These are phyloP conservation scores for Diaporthe humulicola DNA, from an alignment of 2,329 filamentous ascomycete species.

Conservation along the genomic window DNA sequence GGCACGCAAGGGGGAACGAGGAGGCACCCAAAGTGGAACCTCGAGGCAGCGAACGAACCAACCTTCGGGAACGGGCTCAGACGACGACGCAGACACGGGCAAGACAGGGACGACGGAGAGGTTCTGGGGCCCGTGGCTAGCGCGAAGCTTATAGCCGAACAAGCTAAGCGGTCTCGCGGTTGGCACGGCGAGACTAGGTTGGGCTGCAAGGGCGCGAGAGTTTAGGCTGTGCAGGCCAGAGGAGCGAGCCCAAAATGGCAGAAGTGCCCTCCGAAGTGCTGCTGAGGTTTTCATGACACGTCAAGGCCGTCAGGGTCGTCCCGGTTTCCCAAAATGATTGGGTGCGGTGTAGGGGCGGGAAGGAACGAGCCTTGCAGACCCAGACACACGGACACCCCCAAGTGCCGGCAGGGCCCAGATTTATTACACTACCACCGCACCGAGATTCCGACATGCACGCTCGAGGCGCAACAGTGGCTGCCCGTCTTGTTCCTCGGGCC, in stretches of 20 bases:
- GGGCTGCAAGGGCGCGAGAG: slow-evolving; percentile 11
- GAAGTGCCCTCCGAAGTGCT: not conserved
- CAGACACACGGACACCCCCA: slow-evolving; percentile 12
- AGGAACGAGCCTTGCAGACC: slow-evolving; percentile 2
- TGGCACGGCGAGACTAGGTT: slow-evolving; percentile 1
- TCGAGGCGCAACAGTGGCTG: not conserved
- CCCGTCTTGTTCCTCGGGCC: not conserved
- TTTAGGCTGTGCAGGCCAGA: not conserved
- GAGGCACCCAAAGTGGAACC: not conserved
- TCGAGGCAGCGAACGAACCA: not conserved
- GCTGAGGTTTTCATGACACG: slow-evolving; percentile 26
- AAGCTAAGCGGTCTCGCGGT: not conserved
- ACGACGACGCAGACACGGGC: not conserved
- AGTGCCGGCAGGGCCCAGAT: slow-evolving; percentile 18
- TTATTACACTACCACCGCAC: not conserved
- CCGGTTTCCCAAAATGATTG: not conserved
- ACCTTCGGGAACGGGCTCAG: not conserved
- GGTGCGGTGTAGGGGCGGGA: slow-evolving; percentile 23
- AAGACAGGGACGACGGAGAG: not conserved
- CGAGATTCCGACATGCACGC: not conserved
- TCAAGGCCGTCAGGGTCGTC: slow-evolving; percentile 1
- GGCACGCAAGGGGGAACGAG: not conserved
- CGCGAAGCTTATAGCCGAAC: slow-evolving; percentile 17
- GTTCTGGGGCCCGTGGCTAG: not conserved
- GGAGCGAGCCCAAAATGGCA: not conserved